phyloP scores from a whole-genome alignment of 2,329 filamentous ascomycete genomes.

The Xylaria sp. region DNA sequence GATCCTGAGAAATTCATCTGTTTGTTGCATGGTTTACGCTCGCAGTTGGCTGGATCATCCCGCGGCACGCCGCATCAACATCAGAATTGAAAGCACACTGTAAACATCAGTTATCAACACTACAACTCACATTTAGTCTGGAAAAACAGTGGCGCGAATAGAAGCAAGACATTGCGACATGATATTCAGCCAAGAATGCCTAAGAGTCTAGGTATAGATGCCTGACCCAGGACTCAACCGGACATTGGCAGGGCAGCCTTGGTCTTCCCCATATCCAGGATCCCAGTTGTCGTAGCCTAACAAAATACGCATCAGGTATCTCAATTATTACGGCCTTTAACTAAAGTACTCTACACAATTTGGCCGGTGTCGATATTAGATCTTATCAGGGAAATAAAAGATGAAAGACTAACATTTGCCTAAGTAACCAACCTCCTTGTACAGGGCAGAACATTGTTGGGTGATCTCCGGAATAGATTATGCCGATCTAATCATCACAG shows the following conservation, averaged over 20 bases:
- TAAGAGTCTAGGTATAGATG: neutral
- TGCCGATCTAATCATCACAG: neutral
- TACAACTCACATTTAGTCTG: neutral
- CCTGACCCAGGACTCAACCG: constrained; percentile 5
- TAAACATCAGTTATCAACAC: neutral
- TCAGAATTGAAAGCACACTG: neutral
- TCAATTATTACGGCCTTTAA: neutral
- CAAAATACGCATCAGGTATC: neutral
- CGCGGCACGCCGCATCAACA: neutral
- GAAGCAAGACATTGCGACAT: constrained; percentile 24
- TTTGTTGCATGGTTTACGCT: constrained; percentile 11
- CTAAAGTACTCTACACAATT: neutral
- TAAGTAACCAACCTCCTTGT: neutral
- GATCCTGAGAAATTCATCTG: neutral
- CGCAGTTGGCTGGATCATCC: constrained; percentile 2
- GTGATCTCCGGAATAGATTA: neutral
- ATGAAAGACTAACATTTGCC: neutral
- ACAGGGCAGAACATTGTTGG: neutral
- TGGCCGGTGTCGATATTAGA: neutral
- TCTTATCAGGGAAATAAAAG: neutral
- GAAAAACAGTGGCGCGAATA: neutral
- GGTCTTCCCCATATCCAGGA: neutral
- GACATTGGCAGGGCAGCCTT: constrained; percentile 8
- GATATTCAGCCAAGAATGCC: constrained; percentile 5
- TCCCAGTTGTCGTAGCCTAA: constrained; percentile 8